Base-by-base conservation (phyloP, 768 basidiomycete genomes). In the Trametes coccinea region DNA sequence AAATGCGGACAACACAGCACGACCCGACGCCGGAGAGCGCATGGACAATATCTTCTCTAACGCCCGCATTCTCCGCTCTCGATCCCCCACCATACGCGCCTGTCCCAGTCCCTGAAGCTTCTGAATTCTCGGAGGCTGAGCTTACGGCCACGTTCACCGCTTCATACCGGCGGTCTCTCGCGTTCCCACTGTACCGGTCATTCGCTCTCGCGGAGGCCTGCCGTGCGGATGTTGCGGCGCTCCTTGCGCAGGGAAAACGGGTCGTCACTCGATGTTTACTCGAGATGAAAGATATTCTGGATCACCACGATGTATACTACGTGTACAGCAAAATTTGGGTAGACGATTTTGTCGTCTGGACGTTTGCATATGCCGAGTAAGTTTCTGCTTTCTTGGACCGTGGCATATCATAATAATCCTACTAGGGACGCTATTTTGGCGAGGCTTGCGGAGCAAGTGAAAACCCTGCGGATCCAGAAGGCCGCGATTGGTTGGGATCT, bases 1-100 rank as follows among this genome's bases (percentile, higher is more conserved):
- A 95, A 63, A 79, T 82, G 52, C 86, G 92, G 43, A 91, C 88
- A 4, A 91, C 86, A 0, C 85, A 88, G 62, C 78, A 80, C 50
- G 92, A 95, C 62, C 84, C 91, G n/a, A 92, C 89, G 2, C 82
- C 90, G 6, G 93, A 95, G 73, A 93, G 92, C 71, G 88, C 90
- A 13, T 95, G 92, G 92, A 95, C 93, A 2, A 80, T 95, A 55
- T 81, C 85, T 65, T 79, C 76, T 33, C 79, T 95, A 53, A 84
- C 83, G 11, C 87, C 92, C 49, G 84, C 85, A 2, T 92, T 95
- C 74, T 85, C 92, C n/a, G 88, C 92, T 0, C 84, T 95, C 33
- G 89, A 93, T 70, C 84, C 87, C 31, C 82, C 86, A 22, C 81
- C 81, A n/a, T 84, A 83, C 65, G 56, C 41, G 14, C 22, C 33